A percentile compares a stretch with the other conserved stretches of the same genome.
Conservation (phyloP, 2,329 filamentous ascomycete species). For the Sporothrix schenckii region DNA sequence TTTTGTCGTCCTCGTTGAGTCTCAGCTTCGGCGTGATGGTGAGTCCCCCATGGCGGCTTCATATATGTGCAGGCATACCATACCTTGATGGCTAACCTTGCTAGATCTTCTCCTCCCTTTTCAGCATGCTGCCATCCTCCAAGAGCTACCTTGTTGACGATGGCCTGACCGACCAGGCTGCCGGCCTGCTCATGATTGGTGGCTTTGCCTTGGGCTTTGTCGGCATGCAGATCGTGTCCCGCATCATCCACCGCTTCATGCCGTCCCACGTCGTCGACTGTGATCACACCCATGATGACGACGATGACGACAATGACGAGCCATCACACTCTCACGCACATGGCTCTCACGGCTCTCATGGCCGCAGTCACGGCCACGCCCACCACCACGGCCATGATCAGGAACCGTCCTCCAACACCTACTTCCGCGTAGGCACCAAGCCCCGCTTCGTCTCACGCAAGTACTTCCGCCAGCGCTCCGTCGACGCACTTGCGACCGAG, state of each 20-base stretch:
- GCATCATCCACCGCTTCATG: slow-evolving; percentile 71
- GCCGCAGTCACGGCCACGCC: slow-evolving; percentile 32
- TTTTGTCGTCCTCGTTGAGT: slow-evolving; percentile 85
- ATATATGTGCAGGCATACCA: neutral
- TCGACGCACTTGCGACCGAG: slow-evolving; percentile 44
- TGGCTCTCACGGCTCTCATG: neutral
- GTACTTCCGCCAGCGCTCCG: neutral
- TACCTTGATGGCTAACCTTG: slow-evolving; percentile 28
- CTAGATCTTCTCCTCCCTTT: slow-evolving; percentile 87
- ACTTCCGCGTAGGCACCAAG: neutral
- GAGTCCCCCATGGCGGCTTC: slow-evolving; percentile 41
- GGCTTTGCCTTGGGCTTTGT: slow-evolving; percentile 73
- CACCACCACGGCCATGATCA: slow-evolving; percentile 21
- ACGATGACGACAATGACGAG: slow-evolving; percentile 41
- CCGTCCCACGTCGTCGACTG: slow-evolving; percentile 81
- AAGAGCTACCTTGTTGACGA: slow-evolving; percentile 74
- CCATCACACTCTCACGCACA: slow-evolving; percentile 27
- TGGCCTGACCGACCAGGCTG: slow-evolving; percentile 65
- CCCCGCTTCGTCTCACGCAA: slow-evolving; percentile 25
- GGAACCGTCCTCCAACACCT: neutral
- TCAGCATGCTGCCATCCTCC: slow-evolving; percentile 89
- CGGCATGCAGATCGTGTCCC: slow-evolving; percentile 73
- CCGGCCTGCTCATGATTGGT: slow-evolving; percentile 69
- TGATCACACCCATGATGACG: slow-evolving; percentile 68
- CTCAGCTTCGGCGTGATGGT: slow-evolving; percentile 97